phyloP scores from a whole-genome alignment of 352 stramenopile species.

The Pythium coloratum region DNA sequence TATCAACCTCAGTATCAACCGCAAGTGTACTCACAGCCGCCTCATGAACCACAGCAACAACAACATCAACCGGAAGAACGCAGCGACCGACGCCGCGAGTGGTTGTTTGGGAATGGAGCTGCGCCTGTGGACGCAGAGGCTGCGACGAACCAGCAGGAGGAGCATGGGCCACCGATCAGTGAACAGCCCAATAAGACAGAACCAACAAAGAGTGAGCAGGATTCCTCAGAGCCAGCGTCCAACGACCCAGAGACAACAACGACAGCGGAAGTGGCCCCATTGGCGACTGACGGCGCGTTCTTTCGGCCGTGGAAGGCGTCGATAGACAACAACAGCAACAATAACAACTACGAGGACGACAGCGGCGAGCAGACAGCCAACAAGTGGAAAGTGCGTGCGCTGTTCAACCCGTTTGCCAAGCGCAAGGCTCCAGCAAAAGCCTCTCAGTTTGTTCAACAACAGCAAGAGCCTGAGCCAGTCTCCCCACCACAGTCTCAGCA shows the following conservation, averaged over 20 bases:
- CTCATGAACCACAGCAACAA: not conserved
- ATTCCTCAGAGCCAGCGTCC: conserved; percentile 7
- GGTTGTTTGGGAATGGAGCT: conserved; percentile 3
- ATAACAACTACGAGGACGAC: conserved; percentile 19
- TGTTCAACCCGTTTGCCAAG: conserved; percentile 74
- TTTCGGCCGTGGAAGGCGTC: conserved; percentile 62
- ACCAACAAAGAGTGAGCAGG: not conserved
- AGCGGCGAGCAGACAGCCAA: conserved; percentile 30
- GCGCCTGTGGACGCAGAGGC: not conserved
- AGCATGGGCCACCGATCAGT: not conserved
- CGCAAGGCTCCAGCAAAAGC: conserved; percentile 22
- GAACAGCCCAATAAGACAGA: not conserved
- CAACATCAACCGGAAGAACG: not conserved
- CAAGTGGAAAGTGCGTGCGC: conserved; percentile 73
- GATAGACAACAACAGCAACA: conserved; percentile 21
- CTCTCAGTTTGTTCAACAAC: not conserved
- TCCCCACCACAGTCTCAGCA: not conserved
- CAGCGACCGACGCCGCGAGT: not conserved
- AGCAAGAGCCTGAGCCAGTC: conserved; percentile 1
- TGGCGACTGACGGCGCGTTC: conserved; percentile 37
- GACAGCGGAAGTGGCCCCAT: conserved; percentile 1
- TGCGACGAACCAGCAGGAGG: not conserved
- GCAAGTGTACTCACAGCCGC: not conserved
- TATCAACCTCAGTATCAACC: not conserved
- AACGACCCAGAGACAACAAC: conserved; percentile 23